These are phyloP conservation scores for Periconia macrospinosa DNA, from an alignment of 2,329 filamentous ascomycete genomes.

Conservation along the genomic window DNA sequence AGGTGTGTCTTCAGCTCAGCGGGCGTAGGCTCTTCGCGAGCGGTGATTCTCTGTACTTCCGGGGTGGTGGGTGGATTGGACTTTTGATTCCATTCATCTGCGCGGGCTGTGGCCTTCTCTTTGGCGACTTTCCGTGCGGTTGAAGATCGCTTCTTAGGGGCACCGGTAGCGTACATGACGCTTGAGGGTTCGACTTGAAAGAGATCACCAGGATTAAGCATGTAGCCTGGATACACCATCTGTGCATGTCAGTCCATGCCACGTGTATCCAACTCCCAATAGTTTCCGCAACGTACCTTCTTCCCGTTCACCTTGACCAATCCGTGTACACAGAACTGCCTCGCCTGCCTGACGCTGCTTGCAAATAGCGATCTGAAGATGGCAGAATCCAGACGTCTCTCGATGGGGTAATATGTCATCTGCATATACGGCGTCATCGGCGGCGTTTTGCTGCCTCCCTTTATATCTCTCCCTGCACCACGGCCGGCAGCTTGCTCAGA, in stretches of 20 bases:
- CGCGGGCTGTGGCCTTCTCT: constrained; percentile 32
- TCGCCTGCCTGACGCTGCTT: constrained; percentile 87
- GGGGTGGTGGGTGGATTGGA: constrained; percentile 16
- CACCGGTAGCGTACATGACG: constrained; percentile 85
- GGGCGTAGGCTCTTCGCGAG: constrained; percentile 29
- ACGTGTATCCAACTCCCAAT: background rate
- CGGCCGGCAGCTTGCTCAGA: constrained; percentile 80
- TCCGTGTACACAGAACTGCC: constrained; percentile 92
- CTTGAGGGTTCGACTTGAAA: constrained; percentile 92
- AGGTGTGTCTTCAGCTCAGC: constrained; percentile 38
- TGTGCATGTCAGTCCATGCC: constrained; percentile 39
- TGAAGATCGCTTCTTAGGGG: constrained; percentile 57
- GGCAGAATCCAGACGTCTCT: constrained; percentile 90
- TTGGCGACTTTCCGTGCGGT: constrained; percentile 32
- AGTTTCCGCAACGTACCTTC: constrained; percentile 61
- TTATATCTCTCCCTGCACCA: constrained; percentile 65
- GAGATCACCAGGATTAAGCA: constrained; percentile 95
- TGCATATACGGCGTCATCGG: constrained; percentile 84
- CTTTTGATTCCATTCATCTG: constrained; percentile 23
- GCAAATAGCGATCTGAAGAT: constrained; percentile 93
- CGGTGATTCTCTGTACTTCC: constrained; percentile 4
- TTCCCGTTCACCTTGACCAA: constrained; percentile 95
- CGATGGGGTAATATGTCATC: constrained; percentile 91
- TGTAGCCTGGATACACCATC: constrained; percentile 92
- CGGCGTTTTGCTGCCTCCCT: constrained; percentile 18